phyloP scores from a whole-genome alignment of 148 eudicot genomes.

The Amaranthus palmeri region DNA sequence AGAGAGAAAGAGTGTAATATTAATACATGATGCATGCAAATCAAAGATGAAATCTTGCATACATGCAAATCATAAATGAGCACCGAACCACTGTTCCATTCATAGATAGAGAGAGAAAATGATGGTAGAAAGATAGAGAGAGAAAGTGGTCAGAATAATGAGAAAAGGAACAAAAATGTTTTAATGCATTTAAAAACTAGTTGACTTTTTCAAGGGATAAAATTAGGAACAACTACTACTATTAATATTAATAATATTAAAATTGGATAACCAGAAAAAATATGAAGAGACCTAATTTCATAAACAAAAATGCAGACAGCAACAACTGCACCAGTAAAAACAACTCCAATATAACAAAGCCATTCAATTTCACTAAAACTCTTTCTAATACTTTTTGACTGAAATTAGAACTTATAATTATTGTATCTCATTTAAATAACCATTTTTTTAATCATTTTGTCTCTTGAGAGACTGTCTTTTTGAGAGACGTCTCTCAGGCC shows the following conservation, averaged over 20 bases:
- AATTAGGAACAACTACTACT: not conserved
- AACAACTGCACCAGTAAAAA: conserved; percentile 9
- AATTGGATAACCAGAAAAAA: not conserved
- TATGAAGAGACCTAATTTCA: conserved; percentile 8
- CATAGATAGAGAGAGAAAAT: conserved; percentile 24
- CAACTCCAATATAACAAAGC: not conserved
- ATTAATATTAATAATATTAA: not conserved
- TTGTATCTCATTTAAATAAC: no score
- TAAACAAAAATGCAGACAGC: no score
- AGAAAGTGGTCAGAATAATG: not conserved
- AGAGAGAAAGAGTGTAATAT: not conserved
- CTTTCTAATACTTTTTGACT: no score
- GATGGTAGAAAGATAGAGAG: not conserved
- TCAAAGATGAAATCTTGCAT: conserved; percentile 5
- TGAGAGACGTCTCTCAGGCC: no score
- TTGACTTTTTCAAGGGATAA: conserved; percentile 1
- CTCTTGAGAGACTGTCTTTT: no score
- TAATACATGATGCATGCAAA: no score
- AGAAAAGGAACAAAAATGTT: conserved; percentile 4
- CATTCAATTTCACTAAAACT: no score
- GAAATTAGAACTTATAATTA: no score
- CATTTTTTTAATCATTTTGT: no score
- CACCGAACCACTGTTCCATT: conserved; percentile 42
- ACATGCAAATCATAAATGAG: conserved; percentile 25
- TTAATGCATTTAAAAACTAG: not conserved